Evolutionary conservation across 495 filamentous ascomycete genomes (phyloP).

Genomic region (Sordaria brevicollis): DNA sequence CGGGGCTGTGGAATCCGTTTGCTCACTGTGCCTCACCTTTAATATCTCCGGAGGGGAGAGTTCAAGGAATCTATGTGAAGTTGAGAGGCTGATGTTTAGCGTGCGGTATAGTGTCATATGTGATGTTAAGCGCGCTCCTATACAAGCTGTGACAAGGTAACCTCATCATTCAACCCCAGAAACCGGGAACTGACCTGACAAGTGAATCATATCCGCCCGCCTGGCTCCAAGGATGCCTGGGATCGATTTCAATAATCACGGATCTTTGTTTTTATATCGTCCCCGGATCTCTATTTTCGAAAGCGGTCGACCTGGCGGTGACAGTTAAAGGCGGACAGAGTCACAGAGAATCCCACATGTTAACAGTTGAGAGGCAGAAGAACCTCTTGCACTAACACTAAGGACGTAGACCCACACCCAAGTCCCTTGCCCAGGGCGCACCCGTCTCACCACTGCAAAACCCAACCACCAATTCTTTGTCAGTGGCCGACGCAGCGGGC

Average conservation of each 20-base stretch:
- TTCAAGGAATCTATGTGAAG: too few species aligned
- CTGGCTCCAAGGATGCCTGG: neutral
- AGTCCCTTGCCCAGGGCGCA: neutral
- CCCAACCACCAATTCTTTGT: constrained; percentile 16
- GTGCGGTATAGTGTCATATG: neutral
- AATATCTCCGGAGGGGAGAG: neutral
- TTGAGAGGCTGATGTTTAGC: neutral
- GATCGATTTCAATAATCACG: neutral
- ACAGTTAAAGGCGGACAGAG: neutral
- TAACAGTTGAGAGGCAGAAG: neutral
- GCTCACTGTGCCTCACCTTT: neutral
- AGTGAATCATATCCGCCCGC: neutral
- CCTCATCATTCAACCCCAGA: neutral
- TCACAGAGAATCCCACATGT: neutral
- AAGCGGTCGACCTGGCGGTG: neutral
- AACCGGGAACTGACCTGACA: neutral
- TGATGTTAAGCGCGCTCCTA: neutral
- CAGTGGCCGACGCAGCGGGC: neutral
- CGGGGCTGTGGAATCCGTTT: too few species aligned
- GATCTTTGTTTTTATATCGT: neutral
- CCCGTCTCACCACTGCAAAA: constrained; percentile 4
- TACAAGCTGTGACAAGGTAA: neutral
- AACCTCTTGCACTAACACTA: neutral
- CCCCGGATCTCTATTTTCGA: neutral
- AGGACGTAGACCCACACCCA: neutral